Base-by-base conservation (phyloP, 2,329 filamentous ascomycete genomes). In the Pseudocercospora pini-densiflorae region DNA sequence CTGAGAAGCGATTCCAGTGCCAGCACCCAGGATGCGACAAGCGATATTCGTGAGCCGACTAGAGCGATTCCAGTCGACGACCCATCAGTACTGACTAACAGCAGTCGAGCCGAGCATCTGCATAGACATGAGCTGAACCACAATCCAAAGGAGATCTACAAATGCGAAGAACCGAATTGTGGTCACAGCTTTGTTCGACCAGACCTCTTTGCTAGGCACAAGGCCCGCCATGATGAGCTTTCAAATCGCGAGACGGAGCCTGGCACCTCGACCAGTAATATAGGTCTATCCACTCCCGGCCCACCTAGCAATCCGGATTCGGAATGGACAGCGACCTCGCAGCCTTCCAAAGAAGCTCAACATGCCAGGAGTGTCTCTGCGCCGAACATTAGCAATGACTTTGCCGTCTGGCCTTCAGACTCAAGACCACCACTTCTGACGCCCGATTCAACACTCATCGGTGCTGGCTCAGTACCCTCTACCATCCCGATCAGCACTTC, bases 111-210 rank as follows among this genome's bases (percentile, higher is more conserved):
- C 5, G 94, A 97, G 80, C 94, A 97, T 82, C 83, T 97, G 82
- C 96, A 97, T 80, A 89, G 94, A 45, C 94, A 97, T 79, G 93
- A 97, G 81, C 82, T 97, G 70, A 97, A 97, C 77, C 94, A 97
- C 81, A 90, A 92, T 64, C 94, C 94, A 14, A 97, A 97, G 79
- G 91, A 95, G 76, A 94, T 97, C 59, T 97, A 94, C 77, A 88
- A 88, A 76, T 97, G 94, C 82, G 91, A 94, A 74, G 95, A 92
- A 73, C 92, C 91, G 31, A 92, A 94, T 75, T 97, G 94, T 79
- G 88, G 89, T 66, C 90, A 93, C 61, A 91, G 91, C n/a, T 98
- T 97, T 80, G 94, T 97, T 64, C 89, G 94, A 70, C 92, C 94
- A 70, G 94, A 98, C 78, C 84, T 98, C 64, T 93, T 94, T 75